Percentiles rank a stretch among this genome's conserved stretches.
phyloP scores from a whole-genome alignment of 345 rosid species.

The Eucalyptus curtisii region DNA sequence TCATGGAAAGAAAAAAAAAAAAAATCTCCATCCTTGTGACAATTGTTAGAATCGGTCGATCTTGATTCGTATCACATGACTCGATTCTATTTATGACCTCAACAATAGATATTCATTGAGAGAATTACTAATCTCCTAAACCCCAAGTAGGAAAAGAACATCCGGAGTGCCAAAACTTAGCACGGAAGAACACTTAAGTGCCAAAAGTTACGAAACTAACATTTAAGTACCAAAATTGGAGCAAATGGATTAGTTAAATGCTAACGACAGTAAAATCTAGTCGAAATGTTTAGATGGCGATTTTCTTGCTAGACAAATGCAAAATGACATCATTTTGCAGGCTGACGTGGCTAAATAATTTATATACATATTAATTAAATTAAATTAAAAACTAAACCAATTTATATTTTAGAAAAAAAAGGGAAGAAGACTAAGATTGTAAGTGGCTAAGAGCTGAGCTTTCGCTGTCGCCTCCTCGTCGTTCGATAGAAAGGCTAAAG shows the following conservation, averaged over 20 bases:
- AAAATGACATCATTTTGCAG: rapidly evolving
- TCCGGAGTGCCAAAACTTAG: too few species aligned
- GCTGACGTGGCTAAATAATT: rapidly evolving
- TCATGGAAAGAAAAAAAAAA: not conserved
- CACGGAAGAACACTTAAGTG: rapidly evolving
- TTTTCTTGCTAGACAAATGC: too few species aligned
- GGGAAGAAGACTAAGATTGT: too few species aligned
- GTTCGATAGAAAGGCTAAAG: rapidly evolving
- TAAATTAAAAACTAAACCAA: too few species aligned
- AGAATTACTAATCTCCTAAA: not conserved
- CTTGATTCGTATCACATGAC: not conserved
- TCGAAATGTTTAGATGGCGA: rapidly evolving
- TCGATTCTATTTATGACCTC: rapidly evolving
- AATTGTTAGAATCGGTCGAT: not conserved
- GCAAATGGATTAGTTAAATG: rapidly evolving
- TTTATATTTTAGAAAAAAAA: too few species aligned
- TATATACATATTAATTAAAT: too few species aligned
- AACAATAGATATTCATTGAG: not conserved
- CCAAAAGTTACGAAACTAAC: rapidly evolving
- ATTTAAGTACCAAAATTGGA: too few species aligned
- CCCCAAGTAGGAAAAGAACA: too few species aligned
- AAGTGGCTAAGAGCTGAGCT: rapidly evolving
- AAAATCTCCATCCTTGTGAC: not conserved
- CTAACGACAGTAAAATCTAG: rapidly evolving
- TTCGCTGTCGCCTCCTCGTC: rapidly evolving